A percentile compares a stretch with the other conserved stretches of the same genome.
Evolutionary conservation across 805 yeast species (phyloP).

Genomic region (Starmerella etchellsii): DNA sequence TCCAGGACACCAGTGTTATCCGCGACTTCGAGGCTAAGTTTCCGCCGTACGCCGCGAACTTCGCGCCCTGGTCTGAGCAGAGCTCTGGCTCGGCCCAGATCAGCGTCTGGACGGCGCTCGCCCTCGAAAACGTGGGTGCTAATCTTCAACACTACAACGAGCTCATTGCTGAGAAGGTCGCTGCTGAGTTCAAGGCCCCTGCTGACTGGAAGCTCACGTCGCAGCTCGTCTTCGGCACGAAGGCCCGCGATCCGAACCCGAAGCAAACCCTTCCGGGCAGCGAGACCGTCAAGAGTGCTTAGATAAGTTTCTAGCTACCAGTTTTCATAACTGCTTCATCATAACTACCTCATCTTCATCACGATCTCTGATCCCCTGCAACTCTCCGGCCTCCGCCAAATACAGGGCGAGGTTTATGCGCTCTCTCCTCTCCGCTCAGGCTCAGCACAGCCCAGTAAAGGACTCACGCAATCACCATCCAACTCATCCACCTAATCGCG

Average conservation of each 20-base stretch:
- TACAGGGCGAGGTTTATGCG: no score
- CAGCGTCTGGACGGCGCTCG: slow-evolving; percentile 37
- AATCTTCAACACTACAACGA: slow-evolving; percentile 44
- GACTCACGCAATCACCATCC: no score
- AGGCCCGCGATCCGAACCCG: slow-evolving; percentile 29
- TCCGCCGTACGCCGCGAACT: slow-evolving; percentile 33
- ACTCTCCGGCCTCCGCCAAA: no score
- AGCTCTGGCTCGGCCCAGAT: slow-evolving; percentile 37
- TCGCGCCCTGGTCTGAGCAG: slow-evolving; percentile 39
- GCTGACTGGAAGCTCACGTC: slow-evolving; percentile 35
- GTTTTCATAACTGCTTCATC: no score
- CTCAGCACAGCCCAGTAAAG: no score
- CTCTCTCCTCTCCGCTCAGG: no score
- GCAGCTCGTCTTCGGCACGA: slow-evolving; percentile 40
- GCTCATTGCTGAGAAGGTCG: slow-evolving; percentile 29
- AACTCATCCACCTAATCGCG: no score
- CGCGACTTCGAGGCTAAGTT: slow-evolving; percentile 33
- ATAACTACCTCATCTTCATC: no score
- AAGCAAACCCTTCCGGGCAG: slow-evolving; percentile 35
- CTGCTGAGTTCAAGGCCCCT: slow-evolving; percentile 33
- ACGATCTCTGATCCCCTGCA: no score
- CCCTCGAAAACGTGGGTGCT: slow-evolving; percentile 36
- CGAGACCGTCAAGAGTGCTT: slow-evolving; percentile 27
- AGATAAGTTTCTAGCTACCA: no score
- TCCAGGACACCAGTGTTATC: slow-evolving; percentile 33